These are phyloP conservation scores for Vigna hirtella DNA, from an alignment of 306 rosid species.

Conservation along the genomic window DNA sequence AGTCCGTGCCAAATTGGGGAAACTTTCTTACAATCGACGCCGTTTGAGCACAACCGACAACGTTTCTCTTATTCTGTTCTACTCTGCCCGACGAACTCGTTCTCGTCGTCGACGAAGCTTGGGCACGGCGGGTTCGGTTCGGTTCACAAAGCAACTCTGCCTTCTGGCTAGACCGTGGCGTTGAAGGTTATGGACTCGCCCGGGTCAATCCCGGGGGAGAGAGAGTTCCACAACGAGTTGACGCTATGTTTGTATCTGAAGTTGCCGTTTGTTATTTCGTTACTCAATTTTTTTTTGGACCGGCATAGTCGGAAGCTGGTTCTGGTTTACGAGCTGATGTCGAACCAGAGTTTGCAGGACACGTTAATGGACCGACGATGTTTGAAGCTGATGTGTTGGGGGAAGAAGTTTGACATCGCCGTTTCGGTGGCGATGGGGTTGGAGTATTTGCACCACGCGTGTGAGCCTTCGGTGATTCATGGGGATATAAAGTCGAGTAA, in stretches of 20 bases:
- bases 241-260: conserved; percentile 64
- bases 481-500: conserved; percentile 95
- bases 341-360: conserved; percentile 86
- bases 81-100: conserved; percentile 79
- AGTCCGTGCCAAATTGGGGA: conserved; percentile 35
- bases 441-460: conserved; percentile 72
- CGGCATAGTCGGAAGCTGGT: conserved; percentile 64
- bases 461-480: conserved; percentile 84
- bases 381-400: conserved; percentile 79
- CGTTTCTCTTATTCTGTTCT: conserved; percentile 80
- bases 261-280: conserved; percentile 65
- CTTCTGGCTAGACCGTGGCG: conserved; percentile 73
- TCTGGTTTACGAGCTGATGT: conserved; percentile 87
- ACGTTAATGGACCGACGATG: conserved; percentile 75
- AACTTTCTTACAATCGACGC: conserved; percentile 78
- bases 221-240: conserved; percentile 93
- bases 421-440: conserved; percentile 76
- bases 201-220: conserved; percentile 90
- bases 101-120: conserved; percentile 74
- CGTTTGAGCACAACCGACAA: conserved; percentile 53
- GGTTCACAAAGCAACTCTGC: conserved; percentile 85
- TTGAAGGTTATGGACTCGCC: conserved; percentile 89
- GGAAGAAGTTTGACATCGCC: conserved; percentile 67
- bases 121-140: conserved; percentile 98
- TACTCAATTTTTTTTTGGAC: conserved; percentile 78